Evolutionary conservation across 2,329 filamentous ascomycete genomes (phyloP), one percentile per base, ranked within the genome.

Genomic region (Exutisphaerella laricina): DNA sequence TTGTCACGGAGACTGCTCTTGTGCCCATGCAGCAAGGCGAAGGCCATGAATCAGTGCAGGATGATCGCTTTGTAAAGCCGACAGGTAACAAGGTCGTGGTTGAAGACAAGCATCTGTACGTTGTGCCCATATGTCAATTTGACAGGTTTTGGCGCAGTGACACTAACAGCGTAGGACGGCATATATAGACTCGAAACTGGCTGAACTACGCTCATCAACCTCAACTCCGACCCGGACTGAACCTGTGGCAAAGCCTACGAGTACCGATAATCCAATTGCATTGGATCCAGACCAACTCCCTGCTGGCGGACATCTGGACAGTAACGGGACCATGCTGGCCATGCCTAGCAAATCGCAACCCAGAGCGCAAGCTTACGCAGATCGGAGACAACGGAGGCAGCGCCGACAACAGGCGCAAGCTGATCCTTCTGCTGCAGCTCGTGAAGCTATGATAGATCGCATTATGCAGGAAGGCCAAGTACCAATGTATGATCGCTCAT

Each of bases 141-240:
- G 5, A 39, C 22, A 16, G 20, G 4, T 26, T 10, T 17, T 46
- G 59, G 41, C 29, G n/a, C 17, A 34, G 33, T 54, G 51, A 44
- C 63, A 68, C 84, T 88, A 79, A 88, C 79, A 66, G 71, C 75
- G 73, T 71, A 88, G 85, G 84, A 83, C 79, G 74, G 79, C 82
- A 69, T 89, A 85, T 69, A 81, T 89, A 88, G 85, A 88, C 72
- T 82, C 84, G 56, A 80, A 84, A 66, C 70, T 88, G 65, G 81
- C 83, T 75, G 83, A 75, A 69, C 44, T 61, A 32, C 48, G 55
- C 42, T 52, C 54, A 10, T 40, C 49, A 32, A 39, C 28, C 8
- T 28, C 36, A 20, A 47, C 45, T 48, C 21, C 42, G 37, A 43
- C 40, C 38, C 25, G 29, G 23, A 49, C 36, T 22, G 14, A 26